These are phyloP conservation scores for Eucommia ulmoides DNA, from an alignment of 257 asterid genomes.

Conservation along the genomic window DNA sequence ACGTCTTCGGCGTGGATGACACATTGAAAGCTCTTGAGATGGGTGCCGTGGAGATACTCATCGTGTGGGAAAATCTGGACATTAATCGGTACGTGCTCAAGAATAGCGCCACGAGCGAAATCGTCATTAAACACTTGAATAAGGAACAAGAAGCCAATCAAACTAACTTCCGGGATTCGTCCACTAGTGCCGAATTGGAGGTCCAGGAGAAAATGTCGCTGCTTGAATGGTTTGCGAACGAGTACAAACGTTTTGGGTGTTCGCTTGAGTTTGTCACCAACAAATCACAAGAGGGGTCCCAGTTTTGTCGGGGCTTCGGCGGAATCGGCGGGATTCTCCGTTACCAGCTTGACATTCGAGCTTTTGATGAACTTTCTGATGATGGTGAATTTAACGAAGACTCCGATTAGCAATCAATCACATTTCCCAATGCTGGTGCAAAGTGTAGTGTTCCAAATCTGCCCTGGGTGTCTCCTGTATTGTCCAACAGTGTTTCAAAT, in stretches of 20 bases:
- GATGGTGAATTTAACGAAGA: not conserved
- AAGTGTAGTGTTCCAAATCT: not conserved
- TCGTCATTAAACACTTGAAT: not conserved
- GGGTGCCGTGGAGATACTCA: conserved; percentile 1
- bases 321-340: conserved; percentile 2
- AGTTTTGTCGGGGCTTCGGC: conserved; percentile 1
- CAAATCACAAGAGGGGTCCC: conserved; percentile 2
- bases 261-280: conserved; percentile 1
- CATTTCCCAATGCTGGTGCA: not conserved
- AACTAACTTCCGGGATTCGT: not conserved
- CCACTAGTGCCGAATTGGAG: conserved; percentile 1
- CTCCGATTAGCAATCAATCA: not conserved
- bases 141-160: not conserved
- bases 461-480: too few relatives aligned
- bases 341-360: conserved; percentile 1
- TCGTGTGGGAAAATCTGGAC: conserved; percentile 2
- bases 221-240: conserved; percentile 2
- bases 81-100: not conserved
- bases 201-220: not conserved
- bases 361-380: conserved; percentile 3
- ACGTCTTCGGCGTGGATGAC: conserved; percentile 1
- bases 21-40: conserved; percentile 2
- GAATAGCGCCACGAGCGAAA: not conserved
- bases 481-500: too few relatives aligned
- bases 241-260: not conserved